These are phyloP conservation scores for Fusarium falciforme DNA, from an alignment of 2,329 filamentous ascomycete genomes.

Conservation along the genomic window DNA sequence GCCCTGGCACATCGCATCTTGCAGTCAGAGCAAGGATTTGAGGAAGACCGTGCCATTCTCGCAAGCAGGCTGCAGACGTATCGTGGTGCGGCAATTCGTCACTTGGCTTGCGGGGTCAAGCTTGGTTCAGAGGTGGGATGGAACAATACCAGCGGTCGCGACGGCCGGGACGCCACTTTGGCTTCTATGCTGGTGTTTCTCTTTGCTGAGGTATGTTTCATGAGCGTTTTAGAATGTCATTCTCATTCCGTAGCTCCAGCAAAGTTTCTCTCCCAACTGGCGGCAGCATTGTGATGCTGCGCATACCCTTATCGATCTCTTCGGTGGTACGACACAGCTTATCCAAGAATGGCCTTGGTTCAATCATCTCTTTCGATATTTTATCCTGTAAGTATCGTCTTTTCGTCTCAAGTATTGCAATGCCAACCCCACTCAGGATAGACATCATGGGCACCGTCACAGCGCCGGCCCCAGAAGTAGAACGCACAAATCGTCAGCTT, in stretches of 20 bases:
- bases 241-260: constrained; percentile 18
- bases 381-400: constrained; percentile 15
- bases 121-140: background rate
- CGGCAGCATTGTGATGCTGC: constrained; percentile 26
- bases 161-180: background rate
- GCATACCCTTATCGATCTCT: constrained; percentile 18
- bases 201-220: constrained; percentile 23
- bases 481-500: constrained; percentile 12
- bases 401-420: background rate
- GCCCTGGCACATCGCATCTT: constrained; percentile 31
- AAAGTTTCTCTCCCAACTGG: constrained; percentile 29
- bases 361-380: constrained; percentile 18
- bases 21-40: constrained; percentile 3
- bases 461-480: constrained; percentile 1
- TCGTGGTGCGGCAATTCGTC: constrained; percentile 27
- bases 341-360: background rate
- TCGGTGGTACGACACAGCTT: constrained; percentile 18
- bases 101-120: constrained; percentile 15
- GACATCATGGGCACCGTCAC: constrained; percentile 31
- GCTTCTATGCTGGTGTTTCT: constrained; percentile 25
- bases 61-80: constrained; percentile 22
- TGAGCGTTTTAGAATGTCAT: background rate
- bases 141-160: background rate
- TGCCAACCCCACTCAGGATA: background rate
- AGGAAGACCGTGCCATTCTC: constrained; percentile 8